Evolutionary conservation across 345 rosid genomes (phyloP), one percentile per base, ranked within the genome.

Genomic region (Populus euphratica): DNA sequence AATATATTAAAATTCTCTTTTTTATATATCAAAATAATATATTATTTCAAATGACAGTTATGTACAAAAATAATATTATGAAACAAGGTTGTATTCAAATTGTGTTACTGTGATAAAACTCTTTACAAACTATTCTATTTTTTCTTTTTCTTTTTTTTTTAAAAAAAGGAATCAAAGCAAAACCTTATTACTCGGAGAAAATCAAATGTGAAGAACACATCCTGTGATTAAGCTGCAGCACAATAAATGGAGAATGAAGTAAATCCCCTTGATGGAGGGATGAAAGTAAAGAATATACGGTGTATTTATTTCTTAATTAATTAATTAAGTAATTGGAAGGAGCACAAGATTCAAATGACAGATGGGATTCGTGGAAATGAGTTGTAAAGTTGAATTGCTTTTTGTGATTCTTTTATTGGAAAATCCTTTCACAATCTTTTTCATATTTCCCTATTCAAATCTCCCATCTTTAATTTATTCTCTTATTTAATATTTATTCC

Each of bases 1-100:
- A 2, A 31, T 0, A 31, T 3, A 31, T 0, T 2, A 2, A 3
- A 33, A 5, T 4, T 33, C 5, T 0, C 4, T 4, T 33, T 33
- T 33, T 0, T 0, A 33, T 0, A 4, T 5, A 33, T 3, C 0
- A n/a, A n/a, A n/a, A n/a, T n/a, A n/a, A n/a, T n/a, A n/a, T n/a
- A n/a, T 33, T 33, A 33, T 33, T 33, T 3, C 4, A 33, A 33
- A 33, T 33, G 0, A 33, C 0, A 33, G 0, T 33, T 33, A 0
- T 33, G 35, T 4, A 33, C 4, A 0, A 33, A 33, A 33, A 33
- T 33, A 0, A 33, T 33, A 33, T 33, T 4, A 0, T 5, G 0
- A 33, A 33, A 33, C 0, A 33, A 4, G 4, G 0, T 3, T 33
- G 35, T 4, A 5, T 4, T 4, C 0, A 33, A 33, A 33, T 27